Evolutionary conservation across 345 rosid genomes (phyloP).

Genomic region (Odontarrhena argentea): DNA sequence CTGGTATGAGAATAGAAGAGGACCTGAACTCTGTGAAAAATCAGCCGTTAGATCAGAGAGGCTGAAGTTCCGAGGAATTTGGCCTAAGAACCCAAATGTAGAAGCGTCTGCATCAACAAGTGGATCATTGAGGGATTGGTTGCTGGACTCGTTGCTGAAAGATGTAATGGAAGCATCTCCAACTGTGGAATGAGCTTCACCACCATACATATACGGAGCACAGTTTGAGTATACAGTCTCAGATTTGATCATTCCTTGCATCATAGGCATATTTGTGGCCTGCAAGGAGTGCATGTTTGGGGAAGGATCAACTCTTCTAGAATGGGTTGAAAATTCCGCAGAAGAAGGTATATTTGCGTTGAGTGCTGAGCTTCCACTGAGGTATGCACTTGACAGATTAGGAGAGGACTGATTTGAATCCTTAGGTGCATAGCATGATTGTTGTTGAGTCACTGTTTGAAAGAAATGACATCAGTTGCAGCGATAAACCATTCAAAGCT

Average conservation of each 20-base stretch:
- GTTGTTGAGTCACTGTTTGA: constrained; percentile 61
- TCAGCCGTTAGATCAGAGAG: constrained; percentile 83
- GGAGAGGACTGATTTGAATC: constrained; percentile 45
- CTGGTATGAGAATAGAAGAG: constrained; percentile 22
- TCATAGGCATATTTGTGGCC: constrained; percentile 58
- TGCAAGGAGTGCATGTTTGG: constrained; percentile 59
- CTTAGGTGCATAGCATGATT: constrained; percentile 58
- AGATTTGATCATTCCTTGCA: constrained; percentile 69
- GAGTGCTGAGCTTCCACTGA: constrained; percentile 61
- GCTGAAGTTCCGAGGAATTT: constrained; percentile 80
- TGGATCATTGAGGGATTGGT: constrained; percentile 67
- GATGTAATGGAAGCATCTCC: constrained; percentile 68
- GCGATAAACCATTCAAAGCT: neutral
- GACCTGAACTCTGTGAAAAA: constrained; percentile 86
- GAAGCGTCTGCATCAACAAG: constrained; percentile 66
- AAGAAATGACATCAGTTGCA: constrained; percentile 34
- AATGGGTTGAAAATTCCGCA: constrained; percentile 59
- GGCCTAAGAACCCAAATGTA: constrained; percentile 67
- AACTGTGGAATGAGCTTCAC: constrained; percentile 60
- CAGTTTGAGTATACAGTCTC: constrained; percentile 63
- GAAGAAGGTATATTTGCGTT: constrained; percentile 52
- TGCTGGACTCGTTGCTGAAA: constrained; percentile 71
- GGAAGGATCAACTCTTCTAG: constrained; percentile 56
- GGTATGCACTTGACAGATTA: constrained; percentile 50
- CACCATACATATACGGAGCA: constrained; percentile 62